Base-by-base conservation (phyloP, 23 red algal genomes). In the Cyanidiococcus yangmingshanensis region DNA sequence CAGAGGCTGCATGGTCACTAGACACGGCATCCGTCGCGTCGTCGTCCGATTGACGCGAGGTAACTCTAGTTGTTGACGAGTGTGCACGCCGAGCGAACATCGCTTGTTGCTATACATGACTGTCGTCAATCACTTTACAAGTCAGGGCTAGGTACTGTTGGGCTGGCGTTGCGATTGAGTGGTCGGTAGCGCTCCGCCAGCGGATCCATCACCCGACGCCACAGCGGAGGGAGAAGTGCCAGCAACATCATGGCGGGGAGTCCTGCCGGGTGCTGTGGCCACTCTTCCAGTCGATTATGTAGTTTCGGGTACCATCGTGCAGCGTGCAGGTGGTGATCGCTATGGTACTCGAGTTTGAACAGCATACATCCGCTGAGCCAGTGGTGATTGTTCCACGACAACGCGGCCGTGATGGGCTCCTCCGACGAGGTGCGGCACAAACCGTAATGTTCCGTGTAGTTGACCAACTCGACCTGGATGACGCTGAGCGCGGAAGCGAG, bases 391-490 rank as follows among this genome's bases (percentile, higher is more conserved):
- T 95, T 86, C 91, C 91, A 95, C 57, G 84, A 87, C 63, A 89
- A 86, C 1, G 58, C 68, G 1, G 87, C 75, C 0, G 77, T 77
- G 2, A 95, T 78, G 0, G 41, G 58, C 75, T 95, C 91, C 57
- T 90, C 89, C 7, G 45, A 21, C 45, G 45, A 54, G 12, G 21
- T 54, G 45, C 45, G 45, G 29, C 75, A 50, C 16, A 95, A 41
- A 7, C 91, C 91, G 59, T 95, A 95, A 58, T 95, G 91, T 74
- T 95, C 91, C 39, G 89, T 89, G 12, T 84, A 87, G 63, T 95
- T 95, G 24, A 90, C 74, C 51, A 85, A 77, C 41, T 95, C 87
- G 24, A 95, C 59, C 45, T 54, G 45, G 45, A 54, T 15, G 21
- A 54, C 45, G 12, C 45, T 21, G 45, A 54, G 21, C 21, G 45